Evolutionary conservation across 2,329 filamentous ascomycete genomes (phyloP).

Genomic region (Colletotrichum sp.): DNA sequence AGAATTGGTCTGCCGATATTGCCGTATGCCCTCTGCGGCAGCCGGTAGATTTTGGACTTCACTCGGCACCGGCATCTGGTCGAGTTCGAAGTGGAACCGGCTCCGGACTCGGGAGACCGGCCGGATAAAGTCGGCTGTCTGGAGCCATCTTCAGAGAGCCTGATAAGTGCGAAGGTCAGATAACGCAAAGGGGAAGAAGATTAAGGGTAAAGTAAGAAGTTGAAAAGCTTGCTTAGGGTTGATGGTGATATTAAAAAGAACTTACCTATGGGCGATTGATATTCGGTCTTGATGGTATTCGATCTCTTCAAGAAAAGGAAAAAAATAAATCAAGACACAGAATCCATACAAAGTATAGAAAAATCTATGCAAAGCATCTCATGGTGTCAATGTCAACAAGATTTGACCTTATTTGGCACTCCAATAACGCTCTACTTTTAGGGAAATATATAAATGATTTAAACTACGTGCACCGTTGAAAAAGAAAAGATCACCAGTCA

Average conservation of each 20-base stretch:
- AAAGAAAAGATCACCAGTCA: background rate
- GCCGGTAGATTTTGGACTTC: background rate
- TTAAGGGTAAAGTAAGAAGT: background rate
- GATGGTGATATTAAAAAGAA: background rate
- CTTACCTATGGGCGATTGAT: background rate
- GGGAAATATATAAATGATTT: background rate
- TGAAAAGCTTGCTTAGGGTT: background rate
- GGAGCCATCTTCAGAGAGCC: background rate
- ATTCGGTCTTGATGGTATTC: background rate
- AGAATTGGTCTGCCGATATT: background rate
- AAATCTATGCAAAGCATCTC: background rate
- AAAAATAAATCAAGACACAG: fast-evolving
- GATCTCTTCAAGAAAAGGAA: background rate
- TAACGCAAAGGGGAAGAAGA: background rate
- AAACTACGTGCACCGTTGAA: background rate
- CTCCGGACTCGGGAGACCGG: background rate
- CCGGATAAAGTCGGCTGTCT: background rate
- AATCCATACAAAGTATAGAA: fast-evolving
- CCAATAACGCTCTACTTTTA: background rate
- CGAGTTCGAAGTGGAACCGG: background rate
- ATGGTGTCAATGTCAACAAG: fast-evolving
- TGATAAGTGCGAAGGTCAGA: background rate
- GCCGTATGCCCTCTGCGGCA: background rate
- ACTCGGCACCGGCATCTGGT: background rate
- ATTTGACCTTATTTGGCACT: background rate